phyloP scores from a whole-genome alignment of 1,139 yeast species.

The Pichia sp. region DNA sequence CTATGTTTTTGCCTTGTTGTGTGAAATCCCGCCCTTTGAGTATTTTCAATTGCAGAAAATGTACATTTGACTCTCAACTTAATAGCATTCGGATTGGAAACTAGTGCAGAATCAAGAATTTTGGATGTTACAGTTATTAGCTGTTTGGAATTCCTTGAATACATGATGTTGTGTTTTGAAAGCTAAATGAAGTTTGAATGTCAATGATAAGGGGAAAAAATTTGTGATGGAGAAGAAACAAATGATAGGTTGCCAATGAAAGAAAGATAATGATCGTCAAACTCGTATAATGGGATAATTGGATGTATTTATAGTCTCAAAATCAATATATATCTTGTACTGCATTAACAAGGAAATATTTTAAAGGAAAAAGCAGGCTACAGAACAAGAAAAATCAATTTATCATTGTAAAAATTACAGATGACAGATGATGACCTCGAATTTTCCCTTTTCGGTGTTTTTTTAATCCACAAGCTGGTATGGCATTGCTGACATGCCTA shows the following conservation, averaged over 20 bases:
- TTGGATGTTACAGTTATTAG: slow-evolving; percentile 9
- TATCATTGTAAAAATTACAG: too few species aligned
- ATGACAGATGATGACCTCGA: background rate
- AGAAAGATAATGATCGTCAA: too few species aligned
- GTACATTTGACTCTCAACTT: slow-evolving; percentile 8
- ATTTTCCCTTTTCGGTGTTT: too few species aligned
- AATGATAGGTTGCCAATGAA: too few species aligned
- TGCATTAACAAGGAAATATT: background rate
- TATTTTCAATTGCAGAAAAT: background rate
- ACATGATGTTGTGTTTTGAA: slow-evolving; percentile 3
- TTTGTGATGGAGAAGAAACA: too few species aligned
- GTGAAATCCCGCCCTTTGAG: slow-evolving; percentile 10
- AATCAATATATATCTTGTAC: too few species aligned
- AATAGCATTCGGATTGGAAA: background rate
- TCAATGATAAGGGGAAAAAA: too few species aligned
- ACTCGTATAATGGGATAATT: too few species aligned
- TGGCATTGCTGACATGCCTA: too few species aligned
- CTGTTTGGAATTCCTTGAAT: slow-evolving; percentile 9
- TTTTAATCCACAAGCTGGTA: too few species aligned
- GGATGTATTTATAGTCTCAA: too few species aligned
- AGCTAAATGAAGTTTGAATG: too few species aligned
- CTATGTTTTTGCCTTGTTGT: slow-evolving; percentile 13
- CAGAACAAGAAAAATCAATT: background rate
- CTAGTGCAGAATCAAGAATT: slow-evolving; percentile 4
- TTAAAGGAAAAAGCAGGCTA: background rate